Evolutionary conservation across 1,284 basidiomycete genomes (phyloP).

Genomic region (Phellopilus nigrolimitatus): DNA sequence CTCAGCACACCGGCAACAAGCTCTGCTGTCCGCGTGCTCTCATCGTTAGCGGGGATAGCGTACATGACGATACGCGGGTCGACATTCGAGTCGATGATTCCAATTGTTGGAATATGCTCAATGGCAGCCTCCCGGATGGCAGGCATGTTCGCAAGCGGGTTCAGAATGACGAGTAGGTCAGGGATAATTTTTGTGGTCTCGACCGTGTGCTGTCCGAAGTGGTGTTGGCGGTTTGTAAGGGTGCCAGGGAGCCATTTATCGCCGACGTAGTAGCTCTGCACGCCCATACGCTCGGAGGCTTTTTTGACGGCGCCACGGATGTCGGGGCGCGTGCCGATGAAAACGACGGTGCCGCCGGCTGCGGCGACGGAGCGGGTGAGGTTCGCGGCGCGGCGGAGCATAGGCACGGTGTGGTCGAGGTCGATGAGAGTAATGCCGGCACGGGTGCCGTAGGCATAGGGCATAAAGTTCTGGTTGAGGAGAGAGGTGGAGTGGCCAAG

Average conservation of each 20-base stretch:
- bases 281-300: conserved; percentile 76
- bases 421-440: conserved; percentile 93
- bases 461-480: conserved; percentile 84
- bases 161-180: conserved; percentile 86
- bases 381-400: conserved; percentile 85
- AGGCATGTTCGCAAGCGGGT: conserved; percentile 78
- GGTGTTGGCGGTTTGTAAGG: conserved; percentile 83
- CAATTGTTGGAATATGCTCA: conserved; percentile 82
- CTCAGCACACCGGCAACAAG: conserved; percentile 88
- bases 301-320: conserved; percentile 73
- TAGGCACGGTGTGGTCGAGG: conserved; percentile 89
- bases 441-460: conserved; percentile 93
- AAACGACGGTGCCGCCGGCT: conserved; percentile 82
- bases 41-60: conserved; percentile 97
- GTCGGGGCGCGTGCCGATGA: conserved; percentile 84
- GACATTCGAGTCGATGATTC: conserved; percentile 90
- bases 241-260: conserved; percentile 94
- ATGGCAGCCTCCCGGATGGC: conserved; percentile 85
- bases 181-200: conserved; percentile 63
- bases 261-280: conserved; percentile 77
- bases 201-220: conserved; percentile 64
- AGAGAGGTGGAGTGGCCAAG: conserved; percentile 84
- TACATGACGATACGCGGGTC: conserved; percentile 98
- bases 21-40: conserved; percentile 86
- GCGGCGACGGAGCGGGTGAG: conserved; percentile 82